phyloP scores from a whole-genome alignment of 2,329 filamentous ascomycete species.

The Penicillium expansum region DNA sequence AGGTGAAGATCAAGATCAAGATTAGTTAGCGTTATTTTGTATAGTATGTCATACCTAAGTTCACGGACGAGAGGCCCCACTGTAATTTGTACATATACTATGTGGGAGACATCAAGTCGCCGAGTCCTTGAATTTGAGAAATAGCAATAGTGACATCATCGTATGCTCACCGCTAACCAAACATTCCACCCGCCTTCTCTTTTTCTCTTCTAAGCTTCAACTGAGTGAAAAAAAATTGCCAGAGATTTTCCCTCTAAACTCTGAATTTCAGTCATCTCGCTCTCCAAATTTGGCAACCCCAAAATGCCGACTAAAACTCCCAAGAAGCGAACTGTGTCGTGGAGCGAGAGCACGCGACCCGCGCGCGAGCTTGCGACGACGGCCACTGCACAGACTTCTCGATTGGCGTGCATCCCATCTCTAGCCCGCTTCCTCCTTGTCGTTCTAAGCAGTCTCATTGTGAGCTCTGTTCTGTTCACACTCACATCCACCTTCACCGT shows the following conservation, averaged over 20 bases:
- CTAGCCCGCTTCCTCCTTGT: constrained; percentile 45
- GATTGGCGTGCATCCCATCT: constrained; percentile 30
- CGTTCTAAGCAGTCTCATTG: constrained; percentile 55
- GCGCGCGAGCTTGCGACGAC: constrained; percentile 16
- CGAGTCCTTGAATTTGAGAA: neutral
- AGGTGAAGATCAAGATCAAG: constrained; percentile 35
- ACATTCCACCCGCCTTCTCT: constrained; percentile 3
- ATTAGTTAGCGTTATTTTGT: constrained; percentile 20
- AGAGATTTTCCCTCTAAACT: neutral
- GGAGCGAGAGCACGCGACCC: constrained; percentile 1
- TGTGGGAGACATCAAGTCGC: neutral
- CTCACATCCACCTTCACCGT: constrained; percentile 59
- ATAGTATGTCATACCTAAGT: neutral
- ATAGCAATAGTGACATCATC: constrained; percentile 35
- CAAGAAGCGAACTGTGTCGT: constrained; percentile 25
- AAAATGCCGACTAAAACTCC: constrained; percentile 17
- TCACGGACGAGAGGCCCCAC: neutral
- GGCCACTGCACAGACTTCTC: constrained; percentile 15
- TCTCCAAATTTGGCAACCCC: neutral
- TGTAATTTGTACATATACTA: neutral
- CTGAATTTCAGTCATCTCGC: neutral
- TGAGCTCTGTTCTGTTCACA: constrained; percentile 65
- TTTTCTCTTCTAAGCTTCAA: neutral
- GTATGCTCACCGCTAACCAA: constrained; percentile 28
- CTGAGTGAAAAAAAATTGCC: neutral